Evolutionary conservation across 352 stramenopile species (phyloP).

Genomic region (Phytophthora sp.): DNA sequence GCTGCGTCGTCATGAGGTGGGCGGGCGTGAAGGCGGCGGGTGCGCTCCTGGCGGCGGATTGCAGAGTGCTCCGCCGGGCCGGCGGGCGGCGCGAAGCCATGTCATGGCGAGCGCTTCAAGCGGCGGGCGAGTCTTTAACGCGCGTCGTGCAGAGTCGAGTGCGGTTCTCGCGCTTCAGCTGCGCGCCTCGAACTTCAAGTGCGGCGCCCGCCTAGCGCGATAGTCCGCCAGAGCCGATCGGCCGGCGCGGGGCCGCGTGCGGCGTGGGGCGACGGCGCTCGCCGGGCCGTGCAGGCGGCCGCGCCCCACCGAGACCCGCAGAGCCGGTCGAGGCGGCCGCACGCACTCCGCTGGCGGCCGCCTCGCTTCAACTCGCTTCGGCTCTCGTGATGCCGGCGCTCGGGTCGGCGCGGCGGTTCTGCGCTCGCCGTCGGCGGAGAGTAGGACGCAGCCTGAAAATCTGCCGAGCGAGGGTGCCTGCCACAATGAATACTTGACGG

Average conservation of each 20-base stretch:
- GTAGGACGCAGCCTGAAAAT: not conserved
- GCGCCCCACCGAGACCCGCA: too few species aligned
- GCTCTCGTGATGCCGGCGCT: too few species aligned
- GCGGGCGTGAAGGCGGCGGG: not conserved
- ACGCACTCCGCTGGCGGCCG: too few species aligned
- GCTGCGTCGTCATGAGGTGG: conserved; percentile 26
- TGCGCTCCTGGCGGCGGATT: conserved; percentile 4
- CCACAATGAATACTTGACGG: not conserved
- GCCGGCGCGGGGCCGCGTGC: not conserved
- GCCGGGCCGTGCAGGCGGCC: too few species aligned
- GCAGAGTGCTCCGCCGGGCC: conserved; percentile 6
- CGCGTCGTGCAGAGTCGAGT: conserved; percentile 7
- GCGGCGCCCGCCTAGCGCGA: conserved; percentile 58
- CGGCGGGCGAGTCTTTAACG: not conserved
- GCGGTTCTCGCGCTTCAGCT: conserved; percentile 1
- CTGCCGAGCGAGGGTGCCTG: not conserved
- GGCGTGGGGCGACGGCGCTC: too few species aligned
- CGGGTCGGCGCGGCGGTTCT: too few species aligned
- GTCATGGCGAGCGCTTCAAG: conserved; percentile 14
- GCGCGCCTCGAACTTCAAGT: conserved; percentile 15
- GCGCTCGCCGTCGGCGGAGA: too few species aligned
- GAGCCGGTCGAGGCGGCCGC: too few species aligned
- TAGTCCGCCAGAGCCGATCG: conserved; percentile 57
- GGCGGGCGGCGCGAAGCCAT: too few species aligned
- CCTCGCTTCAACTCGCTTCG: too few species aligned